phyloP scores from a whole-genome alignment of 2,329 filamentous ascomycete species.

The Ceratocystis variospora region DNA sequence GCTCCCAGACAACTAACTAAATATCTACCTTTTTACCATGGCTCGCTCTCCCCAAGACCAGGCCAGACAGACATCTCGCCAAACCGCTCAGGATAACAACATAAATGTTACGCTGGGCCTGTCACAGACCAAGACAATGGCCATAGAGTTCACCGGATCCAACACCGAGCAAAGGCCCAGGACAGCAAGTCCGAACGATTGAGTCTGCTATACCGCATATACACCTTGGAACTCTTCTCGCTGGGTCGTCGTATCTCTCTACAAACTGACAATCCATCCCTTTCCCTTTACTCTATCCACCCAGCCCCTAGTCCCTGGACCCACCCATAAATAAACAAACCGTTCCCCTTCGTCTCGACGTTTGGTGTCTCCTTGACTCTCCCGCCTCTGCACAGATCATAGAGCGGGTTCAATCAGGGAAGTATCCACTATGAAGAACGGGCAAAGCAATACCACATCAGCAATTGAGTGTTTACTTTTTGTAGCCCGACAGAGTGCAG shows the following conservation, averaged over 20 bases:
- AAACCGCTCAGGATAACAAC: not conserved
- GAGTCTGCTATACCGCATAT: too few relatives aligned
- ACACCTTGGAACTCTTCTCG: too few relatives aligned
- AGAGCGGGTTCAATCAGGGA: not conserved
- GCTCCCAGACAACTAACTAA: not conserved
- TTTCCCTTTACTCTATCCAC: not conserved
- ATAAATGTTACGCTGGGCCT: not conserved
- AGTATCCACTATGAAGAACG: not conserved
- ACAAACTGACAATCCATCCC: not conserved
- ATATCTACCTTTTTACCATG: too few relatives aligned
- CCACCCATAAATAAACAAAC: not conserved
- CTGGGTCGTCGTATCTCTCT: not conserved
- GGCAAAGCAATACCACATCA: not conserved
- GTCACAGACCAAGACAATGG: constrained; percentile 2
- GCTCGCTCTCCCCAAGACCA: not conserved
- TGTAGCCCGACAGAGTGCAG: not conserved
- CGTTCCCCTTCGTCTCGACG: not conserved
- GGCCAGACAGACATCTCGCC: not conserved
- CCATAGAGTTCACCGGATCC: not conserved
- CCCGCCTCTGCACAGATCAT: constrained; percentile 1
- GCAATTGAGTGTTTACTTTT: not conserved
- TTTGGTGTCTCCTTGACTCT: not conserved
- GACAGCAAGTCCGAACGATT: too few relatives aligned
- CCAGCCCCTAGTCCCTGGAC: not conserved
- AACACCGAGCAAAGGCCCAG: not conserved